These are phyloP conservation scores for Cucumis melo DNA, from an alignment of 306 rosid species.

Conservation along the genomic window DNA sequence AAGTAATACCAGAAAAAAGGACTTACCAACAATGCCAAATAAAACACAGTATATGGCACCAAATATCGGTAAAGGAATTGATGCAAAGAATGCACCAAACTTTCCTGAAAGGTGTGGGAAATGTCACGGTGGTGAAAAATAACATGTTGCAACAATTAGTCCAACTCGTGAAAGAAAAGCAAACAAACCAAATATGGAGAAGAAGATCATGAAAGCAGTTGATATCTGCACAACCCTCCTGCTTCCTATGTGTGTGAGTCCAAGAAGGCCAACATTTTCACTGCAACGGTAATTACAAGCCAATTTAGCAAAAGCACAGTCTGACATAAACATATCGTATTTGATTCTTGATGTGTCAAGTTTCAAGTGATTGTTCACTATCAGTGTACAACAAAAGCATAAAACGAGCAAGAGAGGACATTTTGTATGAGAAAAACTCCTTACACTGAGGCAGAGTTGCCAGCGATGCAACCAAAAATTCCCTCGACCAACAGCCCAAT, in stretches of 20 bases:
- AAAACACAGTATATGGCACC: slow-evolving; percentile 86
- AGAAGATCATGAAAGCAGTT: slow-evolving; percentile 86
- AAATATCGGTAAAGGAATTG: slow-evolving; percentile 77
- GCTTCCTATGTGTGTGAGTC: slow-evolving; percentile 86
- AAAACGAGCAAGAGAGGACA: background rate
- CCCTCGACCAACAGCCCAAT: slow-evolving; percentile 71
- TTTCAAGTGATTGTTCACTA: background rate
- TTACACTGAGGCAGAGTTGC: slow-evolving; percentile 88
- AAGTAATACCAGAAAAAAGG: background rate
- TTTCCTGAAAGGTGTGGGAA: slow-evolving; percentile 46
- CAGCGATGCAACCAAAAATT: slow-evolving; percentile 65
- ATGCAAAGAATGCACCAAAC: slow-evolving; percentile 91
- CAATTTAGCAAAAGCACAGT: background rate
- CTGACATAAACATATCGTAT: background rate
- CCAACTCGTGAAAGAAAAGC: background rate
- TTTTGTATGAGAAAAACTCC: slow-evolving; percentile 16
- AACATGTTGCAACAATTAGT: background rate
- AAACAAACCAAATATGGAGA: slow-evolving; percentile 72
- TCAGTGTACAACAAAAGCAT: background rate
- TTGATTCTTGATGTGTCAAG: background rate
- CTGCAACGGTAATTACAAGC: slow-evolving; percentile 27
- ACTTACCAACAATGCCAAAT: slow-evolving; percentile 75
- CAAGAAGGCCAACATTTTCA: slow-evolving; percentile 94
- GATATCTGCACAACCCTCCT: slow-evolving; percentile 91
- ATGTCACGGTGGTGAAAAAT: background rate